phyloP scores from a whole-genome alignment of 441 rosid genomes.

The Breynia disticha region DNA sequence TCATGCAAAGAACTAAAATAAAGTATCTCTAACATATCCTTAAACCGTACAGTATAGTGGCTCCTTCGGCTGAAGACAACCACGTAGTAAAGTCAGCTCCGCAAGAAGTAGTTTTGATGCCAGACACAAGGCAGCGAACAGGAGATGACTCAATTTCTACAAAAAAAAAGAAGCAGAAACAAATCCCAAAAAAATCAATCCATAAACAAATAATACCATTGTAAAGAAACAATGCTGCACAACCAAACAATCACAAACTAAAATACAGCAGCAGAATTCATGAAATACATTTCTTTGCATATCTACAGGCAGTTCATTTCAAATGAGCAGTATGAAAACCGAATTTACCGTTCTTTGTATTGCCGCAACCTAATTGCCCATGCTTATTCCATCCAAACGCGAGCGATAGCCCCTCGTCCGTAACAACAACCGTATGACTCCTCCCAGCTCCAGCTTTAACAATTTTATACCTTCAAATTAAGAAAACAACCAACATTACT shows the following conservation, averaged over 20 bases:
- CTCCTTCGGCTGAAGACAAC: slow-evolving; percentile 82
- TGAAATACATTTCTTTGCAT: too few species aligned
- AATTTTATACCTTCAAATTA: slow-evolving; percentile 58
- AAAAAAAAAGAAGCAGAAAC: slow-evolving; percentile 13
- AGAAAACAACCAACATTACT: slow-evolving; percentile 3
- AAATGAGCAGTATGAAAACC: slow-evolving; percentile 4
- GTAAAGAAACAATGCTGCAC: too few species aligned
- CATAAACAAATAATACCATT: too few species aligned
- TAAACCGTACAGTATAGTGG: slow-evolving; percentile 86
- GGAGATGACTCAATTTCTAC: slow-evolving; percentile 70
- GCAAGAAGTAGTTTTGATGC: slow-evolving; percentile 61
- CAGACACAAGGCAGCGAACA: slow-evolving; percentile 64
- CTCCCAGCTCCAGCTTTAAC: slow-evolving; percentile 67
- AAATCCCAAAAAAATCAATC: slow-evolving; percentile 7
- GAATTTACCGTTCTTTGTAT: slow-evolving; percentile 55
- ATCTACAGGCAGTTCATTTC: not conserved
- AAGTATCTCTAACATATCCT: slow-evolving; percentile 22
- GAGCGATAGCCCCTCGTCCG: slow-evolving; percentile 66
- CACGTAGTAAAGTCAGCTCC: slow-evolving; percentile 94
- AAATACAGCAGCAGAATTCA: too few species aligned
- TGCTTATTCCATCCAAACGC: slow-evolving; percentile 97
- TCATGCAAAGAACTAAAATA: slow-evolving; percentile 5
- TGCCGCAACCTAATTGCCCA: slow-evolving; percentile 92
- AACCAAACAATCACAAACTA: too few species aligned
- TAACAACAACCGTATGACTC: slow-evolving; percentile 75